A percentile compares a stretch with the other conserved stretches of the same genome.
These are phyloP conservation scores for Plectranthus barbatus DNA, from an alignment of 257 asterid genomes.

Conservation along the genomic window DNA sequence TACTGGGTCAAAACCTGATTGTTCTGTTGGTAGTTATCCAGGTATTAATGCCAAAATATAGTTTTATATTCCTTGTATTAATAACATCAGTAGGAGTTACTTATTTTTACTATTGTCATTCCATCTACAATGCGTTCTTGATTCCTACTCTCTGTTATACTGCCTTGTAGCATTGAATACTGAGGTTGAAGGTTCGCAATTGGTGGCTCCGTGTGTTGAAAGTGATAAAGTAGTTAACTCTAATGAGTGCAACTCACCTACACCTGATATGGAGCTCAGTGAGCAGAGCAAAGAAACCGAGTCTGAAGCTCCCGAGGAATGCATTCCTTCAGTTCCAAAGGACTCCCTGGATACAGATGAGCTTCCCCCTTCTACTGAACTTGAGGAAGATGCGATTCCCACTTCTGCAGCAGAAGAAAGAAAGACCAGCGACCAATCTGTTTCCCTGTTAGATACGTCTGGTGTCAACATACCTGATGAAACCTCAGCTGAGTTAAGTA, in stretches of 20 bases:
- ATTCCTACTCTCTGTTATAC: slow-evolving; percentile 11
- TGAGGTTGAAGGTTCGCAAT: slow-evolving; percentile 28
- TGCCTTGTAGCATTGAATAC: slow-evolving; percentile 41
- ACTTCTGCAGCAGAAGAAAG: slow-evolving; percentile 24
- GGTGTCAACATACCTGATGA: slow-evolving; percentile 21
- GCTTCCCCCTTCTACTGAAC: slow-evolving; percentile 19
- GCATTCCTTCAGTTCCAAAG: slow-evolving; percentile 2
- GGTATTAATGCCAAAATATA: slow-evolving; percentile 27
- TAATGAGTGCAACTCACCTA: slow-evolving; percentile 15
- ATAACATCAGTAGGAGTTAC: not conserved
- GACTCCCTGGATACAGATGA: slow-evolving; percentile 14
- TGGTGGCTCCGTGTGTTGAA: slow-evolving; percentile 21
- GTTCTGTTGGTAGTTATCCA: slow-evolving; percentile 15
- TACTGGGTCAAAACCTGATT: slow-evolving; percentile 27
- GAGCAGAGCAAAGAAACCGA: slow-evolving; percentile 26
- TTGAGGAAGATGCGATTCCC: slow-evolving; percentile 12
- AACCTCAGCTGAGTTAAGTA: slow-evolving; percentile 16
- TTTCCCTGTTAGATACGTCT: slow-evolving; percentile 25
- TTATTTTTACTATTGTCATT: not conserved
- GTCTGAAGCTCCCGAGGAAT: slow-evolving; percentile 19
- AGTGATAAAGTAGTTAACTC: slow-evolving; percentile 17
- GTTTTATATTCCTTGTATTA: not conserved
- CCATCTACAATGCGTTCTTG: slow-evolving; percentile 2
- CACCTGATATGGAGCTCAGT: slow-evolving; percentile 15
- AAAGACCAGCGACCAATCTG: slow-evolving; percentile 18